These are phyloP conservation scores for Cryptosporidium sp. DNA, from an alignment of 169 alveolate genomes.

Conservation along the genomic window DNA sequence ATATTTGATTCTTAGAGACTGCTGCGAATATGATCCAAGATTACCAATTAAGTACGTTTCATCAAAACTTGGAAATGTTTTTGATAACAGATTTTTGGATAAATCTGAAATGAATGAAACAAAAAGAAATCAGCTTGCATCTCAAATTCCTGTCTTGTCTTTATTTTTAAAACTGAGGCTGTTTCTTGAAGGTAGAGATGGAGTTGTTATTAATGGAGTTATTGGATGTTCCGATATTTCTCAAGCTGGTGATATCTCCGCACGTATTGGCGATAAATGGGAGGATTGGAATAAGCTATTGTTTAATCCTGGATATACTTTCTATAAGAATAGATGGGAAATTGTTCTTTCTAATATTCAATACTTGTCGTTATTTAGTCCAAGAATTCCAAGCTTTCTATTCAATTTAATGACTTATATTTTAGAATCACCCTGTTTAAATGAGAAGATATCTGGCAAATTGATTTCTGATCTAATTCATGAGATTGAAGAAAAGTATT, in stretches of 20 bases:
- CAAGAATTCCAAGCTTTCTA: slow-evolving; percentile 46
- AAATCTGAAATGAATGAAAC: not conserved
- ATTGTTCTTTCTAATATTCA: slow-evolving; percentile 41
- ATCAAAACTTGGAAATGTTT: slow-evolving; percentile 13
- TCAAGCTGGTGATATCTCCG: not conserved
- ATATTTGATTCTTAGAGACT: slow-evolving; percentile 26
- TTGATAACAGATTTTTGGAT: slow-evolving; percentile 39
- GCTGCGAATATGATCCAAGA: slow-evolving; percentile 58
- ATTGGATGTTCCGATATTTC: not conserved
- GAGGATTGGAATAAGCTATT: slow-evolving; percentile 53
- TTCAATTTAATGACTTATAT: slow-evolving; percentile 6
- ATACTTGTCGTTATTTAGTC: slow-evolving; percentile 33
- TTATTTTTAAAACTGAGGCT: slow-evolving; percentile 43
- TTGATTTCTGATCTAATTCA: slow-evolving; percentile 6
- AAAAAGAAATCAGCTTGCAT: slow-evolving; percentile 36
- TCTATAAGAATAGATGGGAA: slow-evolving; percentile 33
- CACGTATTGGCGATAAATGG: slow-evolving; percentile 13
- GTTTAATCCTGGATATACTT: slow-evolving; percentile 30
- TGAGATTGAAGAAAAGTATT: slow-evolving; percentile 43
- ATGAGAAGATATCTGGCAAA: not conserved
- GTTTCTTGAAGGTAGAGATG: slow-evolving; percentile 28
- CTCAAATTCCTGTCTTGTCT: slow-evolving; percentile 19
- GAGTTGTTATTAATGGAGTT: slow-evolving; percentile 1
- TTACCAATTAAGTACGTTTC: slow-evolving; percentile 31
- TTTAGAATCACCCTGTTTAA: slow-evolving; percentile 11